These are phyloP conservation scores for Cladosporium sp. DNA, from an alignment of 2,329 filamentous ascomycete species.

Conservation along the genomic window DNA sequence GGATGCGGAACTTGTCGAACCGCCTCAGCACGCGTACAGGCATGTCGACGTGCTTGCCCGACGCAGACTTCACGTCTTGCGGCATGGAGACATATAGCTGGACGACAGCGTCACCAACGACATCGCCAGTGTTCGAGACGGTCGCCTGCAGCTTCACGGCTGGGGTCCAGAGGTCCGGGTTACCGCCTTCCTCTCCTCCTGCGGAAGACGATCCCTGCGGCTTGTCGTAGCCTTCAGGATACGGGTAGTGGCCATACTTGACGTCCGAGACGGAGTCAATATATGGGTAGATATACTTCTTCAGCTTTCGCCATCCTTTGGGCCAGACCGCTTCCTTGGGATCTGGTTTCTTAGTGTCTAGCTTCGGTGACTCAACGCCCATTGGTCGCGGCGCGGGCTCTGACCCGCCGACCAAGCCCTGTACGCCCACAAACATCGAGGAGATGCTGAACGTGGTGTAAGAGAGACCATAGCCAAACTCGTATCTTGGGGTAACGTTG, in stretches of 20 bases:
- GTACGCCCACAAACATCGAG: slow-evolving; percentile 43
- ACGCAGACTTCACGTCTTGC: slow-evolving; percentile 18
- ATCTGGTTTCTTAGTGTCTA: slow-evolving; percentile 50
- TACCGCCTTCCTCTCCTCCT: slow-evolving; percentile 63
- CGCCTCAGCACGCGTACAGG: slow-evolving; percentile 42
- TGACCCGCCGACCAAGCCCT: slow-evolving; percentile 19
- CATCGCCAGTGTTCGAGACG: slow-evolving; percentile 57
- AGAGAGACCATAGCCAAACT: slow-evolving; percentile 80
- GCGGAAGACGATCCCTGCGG: slow-evolving; percentile 51
- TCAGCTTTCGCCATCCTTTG: slow-evolving; percentile 51
- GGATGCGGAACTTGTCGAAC: slow-evolving; percentile 38
- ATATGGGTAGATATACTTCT: slow-evolving; percentile 71
- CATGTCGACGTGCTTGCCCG: slow-evolving; percentile 32
- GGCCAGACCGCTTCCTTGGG: slow-evolving; percentile 57
- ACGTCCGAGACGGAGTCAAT: slow-evolving; percentile 48
- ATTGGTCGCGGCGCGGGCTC: slow-evolving; percentile 32
- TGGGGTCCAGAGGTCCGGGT: slow-evolving; percentile 57
- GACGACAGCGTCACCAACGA: slow-evolving; percentile 48
- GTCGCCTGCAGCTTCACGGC: slow-evolving; percentile 47
- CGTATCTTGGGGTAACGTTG: slow-evolving; percentile 67
- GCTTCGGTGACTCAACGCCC: slow-evolving; percentile 47
- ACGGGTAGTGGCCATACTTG: slow-evolving; percentile 38
- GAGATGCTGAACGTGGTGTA: slow-evolving; percentile 68
- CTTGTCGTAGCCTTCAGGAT: slow-evolving; percentile 51
- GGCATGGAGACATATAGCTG: slow-evolving; percentile 51